Conservation (phyloP, 2,329 filamentous ascomycete genomes). For the Cladosporium sp. region DNA sequence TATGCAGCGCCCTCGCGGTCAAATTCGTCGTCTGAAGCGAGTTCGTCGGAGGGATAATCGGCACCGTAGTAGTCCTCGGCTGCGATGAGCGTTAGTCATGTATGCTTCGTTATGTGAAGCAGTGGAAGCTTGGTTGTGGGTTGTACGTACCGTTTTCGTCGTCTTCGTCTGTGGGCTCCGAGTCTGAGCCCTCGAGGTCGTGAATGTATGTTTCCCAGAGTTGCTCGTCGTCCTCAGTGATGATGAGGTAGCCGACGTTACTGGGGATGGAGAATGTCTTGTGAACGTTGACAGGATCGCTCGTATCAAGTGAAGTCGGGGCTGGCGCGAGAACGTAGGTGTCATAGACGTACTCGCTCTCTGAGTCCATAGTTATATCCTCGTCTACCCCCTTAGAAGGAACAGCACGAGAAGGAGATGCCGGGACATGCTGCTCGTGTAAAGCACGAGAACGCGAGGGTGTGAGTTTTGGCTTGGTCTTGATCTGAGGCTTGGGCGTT, state of each 20-base stretch:
- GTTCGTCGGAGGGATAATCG: conserved; percentile 79
- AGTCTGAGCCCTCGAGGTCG: conserved; percentile 18
- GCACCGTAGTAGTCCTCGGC: conserved; percentile 78
- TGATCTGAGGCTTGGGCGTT: conserved; percentile 24
- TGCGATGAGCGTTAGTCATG: conserved; percentile 15
- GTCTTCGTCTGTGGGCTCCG: conserved; percentile 60
- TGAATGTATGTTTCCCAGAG: conserved; percentile 59
- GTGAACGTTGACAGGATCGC: conserved; percentile 23
- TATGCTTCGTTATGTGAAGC: conserved; percentile 36
- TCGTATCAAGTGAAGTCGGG: conserved; percentile 37
- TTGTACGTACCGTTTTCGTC: conserved; percentile 55
- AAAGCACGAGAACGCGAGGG: conserved; percentile 25
- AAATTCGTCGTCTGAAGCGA: conserved; percentile 70
- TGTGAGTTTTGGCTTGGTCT: conserved; percentile 17
- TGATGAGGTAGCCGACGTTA: conserved; percentile 51
- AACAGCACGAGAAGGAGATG: conserved; percentile 1
- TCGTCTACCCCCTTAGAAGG: conserved; percentile 36
- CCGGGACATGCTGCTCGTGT: conserved; percentile 10
- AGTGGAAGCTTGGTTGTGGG: conserved; percentile 26
- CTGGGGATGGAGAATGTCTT: conserved; percentile 6
- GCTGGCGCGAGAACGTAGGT: conserved; percentile 55
- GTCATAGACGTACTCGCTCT: conserved; percentile 63
- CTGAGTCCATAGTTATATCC: conserved; percentile 43
- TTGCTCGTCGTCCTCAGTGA: conserved; percentile 54
- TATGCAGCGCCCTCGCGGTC: conserved; percentile 46